Evolutionary conservation across 2,329 filamentous ascomycete genomes (phyloP).

Genomic region (Fusarium sp.): DNA sequence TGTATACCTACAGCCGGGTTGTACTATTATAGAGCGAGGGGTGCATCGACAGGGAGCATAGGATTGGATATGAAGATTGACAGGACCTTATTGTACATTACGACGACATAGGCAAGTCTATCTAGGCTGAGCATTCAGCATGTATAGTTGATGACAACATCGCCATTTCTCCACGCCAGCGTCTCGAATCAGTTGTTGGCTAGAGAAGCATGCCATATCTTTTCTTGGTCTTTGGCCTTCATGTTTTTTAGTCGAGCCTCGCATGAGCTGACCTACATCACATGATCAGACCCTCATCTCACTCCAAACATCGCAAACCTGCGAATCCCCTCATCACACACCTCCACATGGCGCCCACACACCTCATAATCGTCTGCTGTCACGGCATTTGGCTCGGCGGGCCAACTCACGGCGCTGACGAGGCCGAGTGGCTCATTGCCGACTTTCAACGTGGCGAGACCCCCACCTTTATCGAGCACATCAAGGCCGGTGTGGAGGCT

Average conservation of each 20-base stretch:
- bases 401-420: slow-evolving; percentile 60
- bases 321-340: slow-evolving; percentile 24
- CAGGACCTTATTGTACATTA: slow-evolving; percentile 27
- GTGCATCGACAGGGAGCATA: slow-evolving; percentile 13
- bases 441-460: slow-evolving; percentile 83
- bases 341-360: slow-evolving; percentile 47
- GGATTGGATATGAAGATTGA: slow-evolving; percentile 1
- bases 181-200: no score
- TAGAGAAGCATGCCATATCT: not conserved
- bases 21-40: slow-evolving; percentile 34
- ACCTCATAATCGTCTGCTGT: slow-evolving; percentile 84
- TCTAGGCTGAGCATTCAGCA: slow-evolving; percentile 6
- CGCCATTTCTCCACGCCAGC: not conserved
- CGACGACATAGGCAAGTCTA: slow-evolving; percentile 15
- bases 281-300: slow-evolving; percentile 42
- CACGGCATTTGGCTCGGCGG: slow-evolving; percentile 81
- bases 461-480: slow-evolving; percentile 81
- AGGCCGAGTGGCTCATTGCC: slow-evolving; percentile 78
- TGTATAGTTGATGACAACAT: not conserved
- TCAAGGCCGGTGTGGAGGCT: slow-evolving; percentile 69
- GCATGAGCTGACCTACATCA: slow-evolving; percentile 25
- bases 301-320: not conserved
- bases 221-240: not conserved
- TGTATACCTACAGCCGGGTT: slow-evolving; percentile 23
- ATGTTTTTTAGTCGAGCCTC: not conserved